Percentiles rank a stretch among this genome's conserved stretches.
Evolutionary conservation across 2,329 filamentous ascomycete species (phyloP).

Genomic region (Xylariaceae sp.): DNA sequence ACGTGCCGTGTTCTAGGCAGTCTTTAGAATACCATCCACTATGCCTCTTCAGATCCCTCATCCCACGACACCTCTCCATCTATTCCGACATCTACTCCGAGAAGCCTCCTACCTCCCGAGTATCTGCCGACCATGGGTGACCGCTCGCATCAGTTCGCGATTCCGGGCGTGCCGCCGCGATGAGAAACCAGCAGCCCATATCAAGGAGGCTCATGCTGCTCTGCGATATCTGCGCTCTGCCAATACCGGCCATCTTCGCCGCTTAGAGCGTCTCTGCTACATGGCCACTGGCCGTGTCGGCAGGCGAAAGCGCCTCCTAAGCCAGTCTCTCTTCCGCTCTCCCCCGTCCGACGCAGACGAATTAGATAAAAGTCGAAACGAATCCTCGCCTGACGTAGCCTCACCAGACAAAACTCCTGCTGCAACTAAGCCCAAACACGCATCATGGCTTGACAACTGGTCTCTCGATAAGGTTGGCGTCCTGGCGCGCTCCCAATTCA

Average conservation of each 20-base stretch:
- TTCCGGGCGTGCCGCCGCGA: conserved; percentile 41
- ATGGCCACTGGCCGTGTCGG: conserved; percentile 51
- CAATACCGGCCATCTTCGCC: conserved; percentile 44
- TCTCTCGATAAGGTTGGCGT: conserved; percentile 40
- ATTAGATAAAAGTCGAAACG: conserved; percentile 31
- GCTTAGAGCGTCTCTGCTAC: conserved; percentile 45
- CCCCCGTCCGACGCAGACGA: conserved; percentile 38
- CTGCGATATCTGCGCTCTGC: conserved; percentile 49
- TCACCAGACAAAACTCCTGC: neutral
- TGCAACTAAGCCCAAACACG: neutral
- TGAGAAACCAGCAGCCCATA: conserved; percentile 23
- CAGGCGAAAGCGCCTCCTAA: conserved; percentile 44
- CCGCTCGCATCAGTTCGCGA: conserved; percentile 39
- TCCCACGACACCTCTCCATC: conserved; percentile 35
- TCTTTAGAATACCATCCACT: neutral
- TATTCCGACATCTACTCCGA: conserved; percentile 57
- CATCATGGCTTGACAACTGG: conserved; percentile 46
- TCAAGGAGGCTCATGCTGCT: conserved; percentile 39
- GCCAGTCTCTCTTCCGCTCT: conserved; percentile 33
- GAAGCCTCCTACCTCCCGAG: conserved; percentile 56
- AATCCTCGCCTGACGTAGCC: neutral
- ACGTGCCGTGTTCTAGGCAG: neutral
- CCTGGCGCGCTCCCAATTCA: conserved; percentile 40
- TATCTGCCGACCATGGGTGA: conserved; percentile 42
- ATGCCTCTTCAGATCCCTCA: conserved; percentile 36